Conservation (phyloP, 257 asterid genomes). For the Perilla frutescens region DNA sequence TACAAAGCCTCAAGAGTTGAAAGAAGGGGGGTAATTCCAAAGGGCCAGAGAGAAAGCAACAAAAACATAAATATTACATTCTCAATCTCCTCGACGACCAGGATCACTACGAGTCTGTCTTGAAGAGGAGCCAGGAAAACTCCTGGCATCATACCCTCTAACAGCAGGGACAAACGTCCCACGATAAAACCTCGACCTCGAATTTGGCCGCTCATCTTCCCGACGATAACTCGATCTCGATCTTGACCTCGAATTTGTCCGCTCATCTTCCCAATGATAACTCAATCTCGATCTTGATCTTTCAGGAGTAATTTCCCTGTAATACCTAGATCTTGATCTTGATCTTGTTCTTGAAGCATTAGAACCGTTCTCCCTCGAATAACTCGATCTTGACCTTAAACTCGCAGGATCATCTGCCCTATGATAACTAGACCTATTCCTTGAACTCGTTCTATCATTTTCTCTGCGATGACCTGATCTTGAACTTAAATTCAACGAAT, state of each 20-base stretch:
- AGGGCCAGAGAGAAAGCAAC: not conserved
- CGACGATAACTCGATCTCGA: constrained; percentile 27
- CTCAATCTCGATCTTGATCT: constrained; percentile 31
- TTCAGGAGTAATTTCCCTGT: not conserved
- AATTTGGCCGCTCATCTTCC: not conserved
- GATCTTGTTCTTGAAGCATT: constrained; percentile 10
- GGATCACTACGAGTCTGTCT: constrained; percentile 8
- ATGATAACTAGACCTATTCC: constrained; percentile 34
- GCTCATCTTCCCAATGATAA: constrained; percentile 8
- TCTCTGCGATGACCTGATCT: constrained; percentile 31
- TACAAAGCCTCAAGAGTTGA: not conserved
- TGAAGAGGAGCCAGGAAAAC: constrained; percentile 22
- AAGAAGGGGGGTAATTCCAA: not conserved
- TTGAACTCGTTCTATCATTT: constrained; percentile 17
- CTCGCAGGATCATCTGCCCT: constrained; percentile 4
- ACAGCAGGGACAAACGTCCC: not conserved
- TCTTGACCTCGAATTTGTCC: constrained; percentile 19
- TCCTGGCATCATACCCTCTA: constrained; percentile 13
- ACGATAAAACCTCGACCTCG: constrained; percentile 9
- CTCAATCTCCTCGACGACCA: constrained; percentile 29
- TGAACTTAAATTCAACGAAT: constrained; percentile 11
- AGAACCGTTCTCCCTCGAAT: constrained; percentile 18
- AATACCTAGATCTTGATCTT: constrained; percentile 31
- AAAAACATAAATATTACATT: not conserved
- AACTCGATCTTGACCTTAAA: constrained; percentile 34